Evolutionary conservation across 2,329 filamentous ascomycete genomes (phyloP), one percentile per base, ranked within the genome.

Genomic region (Tolypocladium capitatum): DNA sequence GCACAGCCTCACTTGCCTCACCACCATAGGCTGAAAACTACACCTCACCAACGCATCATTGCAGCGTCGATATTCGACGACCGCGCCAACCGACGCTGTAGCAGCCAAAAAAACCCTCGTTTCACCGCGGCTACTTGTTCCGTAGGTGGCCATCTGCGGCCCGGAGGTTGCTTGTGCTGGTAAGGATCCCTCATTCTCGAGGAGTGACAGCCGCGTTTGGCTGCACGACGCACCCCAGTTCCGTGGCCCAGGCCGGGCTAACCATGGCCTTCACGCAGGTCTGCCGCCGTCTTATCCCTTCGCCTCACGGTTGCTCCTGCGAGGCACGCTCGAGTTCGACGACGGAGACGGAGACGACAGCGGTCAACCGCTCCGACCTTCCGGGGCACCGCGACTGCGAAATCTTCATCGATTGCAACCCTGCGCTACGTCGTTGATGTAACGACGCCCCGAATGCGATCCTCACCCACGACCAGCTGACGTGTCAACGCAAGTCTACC

Each of bases 401-500:
- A 16, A 20, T 32, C 14, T 21, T 35, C 38, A 27, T 28, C 30
- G 30, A 24, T 9, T 3, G 2, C 45, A 18, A 24, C 21, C 38
- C 35, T 31, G 49, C 45, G 38, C 40, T 43, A 41, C 44, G 24
- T 35, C 38, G 38, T 48, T 49, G 34, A 49, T 49, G 51, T 34
- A 46, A 50, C 51, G 48, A 46, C 50, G 43, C 47, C 30, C 36
- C 38, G 45, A 33, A 50, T 50, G 46, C 42, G 42, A 46, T 54
- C 51, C 49, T 20, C 32, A 5, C 45, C 31, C 46, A 35, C 48
- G 47, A 48, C 21, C 31, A 43, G 28, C 5, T 33, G 47, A 56
- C 50, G 41, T 46, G 47, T 42, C 44, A 45, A 52, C 45, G 50
- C 35, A 50, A 49, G 33, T 49, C 46, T 46, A 51, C 54, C 55